phyloP scores from a whole-genome alignment of 768 basidiomycete genomes.

The Suillus tomentosus region DNA sequence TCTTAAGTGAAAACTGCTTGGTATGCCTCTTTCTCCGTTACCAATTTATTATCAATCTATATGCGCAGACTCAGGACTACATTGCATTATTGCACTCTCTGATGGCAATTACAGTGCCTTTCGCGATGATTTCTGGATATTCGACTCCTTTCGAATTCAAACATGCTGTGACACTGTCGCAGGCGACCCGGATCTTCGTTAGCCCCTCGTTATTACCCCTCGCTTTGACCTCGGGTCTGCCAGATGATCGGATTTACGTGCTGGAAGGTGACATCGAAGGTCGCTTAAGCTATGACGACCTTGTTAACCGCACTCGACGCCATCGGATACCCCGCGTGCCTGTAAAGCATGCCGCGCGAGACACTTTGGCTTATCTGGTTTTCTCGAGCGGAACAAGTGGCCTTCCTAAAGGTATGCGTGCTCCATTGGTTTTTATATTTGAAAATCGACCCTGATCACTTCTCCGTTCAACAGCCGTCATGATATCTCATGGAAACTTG shows the following conservation, averaged over 20 bases:
- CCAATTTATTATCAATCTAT: neutral
- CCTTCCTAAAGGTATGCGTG: constrained; percentile 61
- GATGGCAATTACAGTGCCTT: constrained; percentile 50
- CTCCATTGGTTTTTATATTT: neutral
- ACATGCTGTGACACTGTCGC: constrained; percentile 49
- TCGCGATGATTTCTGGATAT: constrained; percentile 54
- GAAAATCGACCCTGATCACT: constrained; percentile 10
- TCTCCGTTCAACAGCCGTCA: constrained; percentile 50
- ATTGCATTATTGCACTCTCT: constrained; percentile 51
- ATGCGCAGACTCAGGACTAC: constrained; percentile 48
- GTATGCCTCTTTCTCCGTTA: constrained; percentile 40
- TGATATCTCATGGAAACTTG: constrained; percentile 71
- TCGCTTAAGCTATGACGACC: constrained; percentile 43
- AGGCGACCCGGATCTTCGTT: constrained; percentile 56
- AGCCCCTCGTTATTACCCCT: constrained; percentile 45
- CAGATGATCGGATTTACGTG: constrained; percentile 48
- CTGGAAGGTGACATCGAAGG: constrained; percentile 46
- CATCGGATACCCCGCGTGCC: constrained; percentile 42
- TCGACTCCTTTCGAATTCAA: constrained; percentile 59
- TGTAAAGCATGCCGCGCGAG: constrained; percentile 45
- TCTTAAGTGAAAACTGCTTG: constrained; percentile 69
- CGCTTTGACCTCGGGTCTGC: constrained; percentile 40
- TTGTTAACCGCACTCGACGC: constrained; percentile 42
- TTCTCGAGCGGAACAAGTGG: constrained; percentile 84
- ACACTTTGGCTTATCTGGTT: constrained; percentile 68